These are phyloP conservation scores for Hortaea werneckii DNA, from an alignment of 2,329 filamentous ascomycete genomes.

Conservation along the genomic window DNA sequence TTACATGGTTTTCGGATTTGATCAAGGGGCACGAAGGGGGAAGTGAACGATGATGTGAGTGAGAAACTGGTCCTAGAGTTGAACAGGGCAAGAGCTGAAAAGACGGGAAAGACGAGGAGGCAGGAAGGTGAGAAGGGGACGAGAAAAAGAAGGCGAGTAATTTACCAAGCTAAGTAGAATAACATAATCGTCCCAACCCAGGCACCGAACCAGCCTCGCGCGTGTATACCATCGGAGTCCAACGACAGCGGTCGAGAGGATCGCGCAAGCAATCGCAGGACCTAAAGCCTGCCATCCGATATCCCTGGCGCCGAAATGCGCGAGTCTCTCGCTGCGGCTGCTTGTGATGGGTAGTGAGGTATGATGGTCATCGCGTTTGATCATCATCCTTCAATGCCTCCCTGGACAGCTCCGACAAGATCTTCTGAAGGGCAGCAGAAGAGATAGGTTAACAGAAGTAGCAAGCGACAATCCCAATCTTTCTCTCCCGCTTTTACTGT, in stretches of 20 bases:
- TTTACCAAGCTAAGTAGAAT: constrained; percentile 27
- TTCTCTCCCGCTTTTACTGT: too few species aligned
- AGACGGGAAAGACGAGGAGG: too few species aligned
- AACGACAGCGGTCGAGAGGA: constrained; percentile 24
- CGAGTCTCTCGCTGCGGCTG: not conserved
- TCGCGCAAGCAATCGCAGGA: constrained; percentile 22
- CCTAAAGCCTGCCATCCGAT: constrained; percentile 23
- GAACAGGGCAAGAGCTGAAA: too few species aligned
- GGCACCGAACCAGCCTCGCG: constrained; percentile 18
- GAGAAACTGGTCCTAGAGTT: too few species aligned
- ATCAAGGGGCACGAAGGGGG: not conserved
- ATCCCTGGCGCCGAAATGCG: constrained; percentile 10
- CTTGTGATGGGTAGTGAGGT: not conserved
- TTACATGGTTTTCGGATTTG: not conserved
- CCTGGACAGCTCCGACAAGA: too few species aligned
- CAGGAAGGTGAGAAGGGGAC: not conserved
- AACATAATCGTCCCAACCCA: constrained; percentile 28
- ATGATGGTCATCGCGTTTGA: not conserved
- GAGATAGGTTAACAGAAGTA: too few species aligned
- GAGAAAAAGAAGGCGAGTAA: not conserved
- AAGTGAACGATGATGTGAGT: too few species aligned
- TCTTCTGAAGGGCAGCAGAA: too few species aligned
- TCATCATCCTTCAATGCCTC: too few species aligned
- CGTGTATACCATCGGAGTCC: constrained; percentile 26
- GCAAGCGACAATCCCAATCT: too few species aligned